Evolutionary conservation across 1,284 basidiomycete species (phyloP), one percentile per base, ranked within the genome.

Genomic region (Irpex sp.): DNA sequence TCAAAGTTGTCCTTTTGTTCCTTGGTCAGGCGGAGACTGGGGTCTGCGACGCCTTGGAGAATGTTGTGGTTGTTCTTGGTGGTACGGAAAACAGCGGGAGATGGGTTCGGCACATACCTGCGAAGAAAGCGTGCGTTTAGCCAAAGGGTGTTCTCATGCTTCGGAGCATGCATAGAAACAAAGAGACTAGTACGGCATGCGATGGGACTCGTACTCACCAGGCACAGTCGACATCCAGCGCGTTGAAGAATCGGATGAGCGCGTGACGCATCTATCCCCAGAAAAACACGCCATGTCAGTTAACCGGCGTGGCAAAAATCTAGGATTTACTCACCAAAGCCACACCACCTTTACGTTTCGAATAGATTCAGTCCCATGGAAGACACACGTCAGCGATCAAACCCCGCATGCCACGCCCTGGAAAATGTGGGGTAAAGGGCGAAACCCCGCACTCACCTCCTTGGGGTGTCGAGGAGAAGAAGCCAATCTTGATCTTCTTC

Each of bases 31-130:
- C 92, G 89, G 39, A 92, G 81, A 65, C 83, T 84, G 13, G 89
- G 86, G 13, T 86, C 76, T 2, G 92, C 89, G 51, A 95, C 93
- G 63, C 93, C 93, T 83, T 93, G 91, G 17, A 93, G 78, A 74
- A 92, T 92, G 76, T 93, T 93, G 83, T 93, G 91, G 80, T 94
- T 94, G 88, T 93, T 92, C 82, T 94, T 94, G 65, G 93, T 95
- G 64, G 90, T 94, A 67, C 93, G 85, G 83, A 95, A 95, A 43
- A 95, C 91, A 66, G 84, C 85, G 4, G 93, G 93, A 43, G 88
- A 89, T 63, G 93, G 85, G 81, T 94, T 93, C 58, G 92, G 93
- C 17, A 93, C 90, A 77, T 92, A 93, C 90, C 90, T 92, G 68
- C 56, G 5, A 15, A 64, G 43, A 43, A 50, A 60, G 31, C 57